Evolutionary conservation across 495 filamentous ascomycete species (phyloP).

Genomic region (Hypoxylon fuscum): DNA sequence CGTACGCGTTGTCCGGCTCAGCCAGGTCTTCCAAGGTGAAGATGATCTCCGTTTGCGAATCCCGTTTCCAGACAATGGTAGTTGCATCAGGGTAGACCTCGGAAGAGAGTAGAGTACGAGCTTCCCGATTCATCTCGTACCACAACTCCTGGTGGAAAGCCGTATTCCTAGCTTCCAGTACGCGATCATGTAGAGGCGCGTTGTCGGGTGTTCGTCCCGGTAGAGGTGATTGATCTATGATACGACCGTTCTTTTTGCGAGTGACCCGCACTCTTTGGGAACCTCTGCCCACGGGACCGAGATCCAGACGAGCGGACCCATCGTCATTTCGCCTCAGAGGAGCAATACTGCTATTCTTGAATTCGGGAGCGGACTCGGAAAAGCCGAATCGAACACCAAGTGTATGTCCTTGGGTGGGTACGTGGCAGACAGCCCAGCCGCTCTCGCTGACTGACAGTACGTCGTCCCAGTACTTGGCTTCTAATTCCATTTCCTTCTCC

Average conservation of each 20-base stretch:
- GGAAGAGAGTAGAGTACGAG: conserved; percentile 70
- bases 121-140: conserved; percentile 86
- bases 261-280: conserved; percentile 72
- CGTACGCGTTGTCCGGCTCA: conserved; percentile 48
- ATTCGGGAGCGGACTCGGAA: conserved; percentile 78
- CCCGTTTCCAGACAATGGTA: conserved; percentile 65
- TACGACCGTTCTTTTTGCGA: conserved; percentile 51
- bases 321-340: conserved; percentile 77
- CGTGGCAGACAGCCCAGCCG: conserved; percentile 84
- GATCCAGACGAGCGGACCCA: conserved; percentile 77
- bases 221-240: conserved; percentile 63
- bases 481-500: conserved; percentile 75
- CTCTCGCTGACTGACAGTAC: conserved; percentile 79
- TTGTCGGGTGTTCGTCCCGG: conserved; percentile 50
- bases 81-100: conserved; percentile 70
- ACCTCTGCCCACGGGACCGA: conserved; percentile 64
- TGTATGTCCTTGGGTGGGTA: conserved; percentile 77
- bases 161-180: conserved; percentile 85
- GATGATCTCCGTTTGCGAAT: conserved; percentile 62
- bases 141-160: conserved; percentile 94
- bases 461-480: conserved; percentile 89
- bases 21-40: conserved; percentile 73
- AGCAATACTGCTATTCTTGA: conserved; percentile 80
- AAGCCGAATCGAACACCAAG: conserved; percentile 91
- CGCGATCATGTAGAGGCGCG: conserved; percentile 65